Evolutionary conservation across 2,329 filamentous ascomycete species (phyloP).

Genomic region (Penicillium sp.): DNA sequence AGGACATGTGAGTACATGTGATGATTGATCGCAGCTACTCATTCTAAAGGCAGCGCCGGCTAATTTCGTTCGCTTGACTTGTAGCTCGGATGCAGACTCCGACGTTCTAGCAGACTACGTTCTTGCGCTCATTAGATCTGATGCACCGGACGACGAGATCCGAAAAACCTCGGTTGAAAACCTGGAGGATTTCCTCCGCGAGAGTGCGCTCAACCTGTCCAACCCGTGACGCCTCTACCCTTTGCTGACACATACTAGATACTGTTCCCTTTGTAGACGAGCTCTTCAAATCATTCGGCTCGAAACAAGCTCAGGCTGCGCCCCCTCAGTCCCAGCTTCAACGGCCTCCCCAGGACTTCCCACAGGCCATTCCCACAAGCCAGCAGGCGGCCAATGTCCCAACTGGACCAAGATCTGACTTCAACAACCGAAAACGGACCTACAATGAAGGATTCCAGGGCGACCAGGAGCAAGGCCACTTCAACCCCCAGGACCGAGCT

Average conservation of each 20-base stretch:
- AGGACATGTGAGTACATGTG: constrained; percentile 51
- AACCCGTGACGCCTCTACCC: background rate
- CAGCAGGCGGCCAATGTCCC: constrained; percentile 24
- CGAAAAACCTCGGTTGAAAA: constrained; percentile 54
- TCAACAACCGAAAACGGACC: constrained; percentile 51
- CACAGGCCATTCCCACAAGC: constrained; percentile 20
- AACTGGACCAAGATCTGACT: constrained; percentile 23
- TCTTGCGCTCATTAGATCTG: constrained; percentile 56
- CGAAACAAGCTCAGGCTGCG: constrained; percentile 38
- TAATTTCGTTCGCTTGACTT: constrained; percentile 7
- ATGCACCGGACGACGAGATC: constrained; percentile 55
- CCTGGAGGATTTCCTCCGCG: constrained; percentile 57
- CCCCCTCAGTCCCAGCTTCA: constrained; percentile 24
- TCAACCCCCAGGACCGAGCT: constrained; percentile 44
- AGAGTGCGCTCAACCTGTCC: constrained; percentile 42
- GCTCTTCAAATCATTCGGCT: constrained; percentile 51
- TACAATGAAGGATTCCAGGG: constrained; percentile 51
- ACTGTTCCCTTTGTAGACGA: constrained; percentile 56
- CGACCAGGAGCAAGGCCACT: constrained; percentile 43
- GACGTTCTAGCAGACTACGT: constrained; percentile 63
- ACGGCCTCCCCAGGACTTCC: constrained; percentile 19
- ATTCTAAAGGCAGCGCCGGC: background rate
- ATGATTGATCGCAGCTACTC: background rate
- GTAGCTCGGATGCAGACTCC: constrained; percentile 60
- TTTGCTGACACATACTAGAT: constrained; percentile 37